These are phyloP conservation scores for Tirmania nivea DNA, from an alignment of 495 filamentous ascomycete genomes.

Conservation along the genomic window DNA sequence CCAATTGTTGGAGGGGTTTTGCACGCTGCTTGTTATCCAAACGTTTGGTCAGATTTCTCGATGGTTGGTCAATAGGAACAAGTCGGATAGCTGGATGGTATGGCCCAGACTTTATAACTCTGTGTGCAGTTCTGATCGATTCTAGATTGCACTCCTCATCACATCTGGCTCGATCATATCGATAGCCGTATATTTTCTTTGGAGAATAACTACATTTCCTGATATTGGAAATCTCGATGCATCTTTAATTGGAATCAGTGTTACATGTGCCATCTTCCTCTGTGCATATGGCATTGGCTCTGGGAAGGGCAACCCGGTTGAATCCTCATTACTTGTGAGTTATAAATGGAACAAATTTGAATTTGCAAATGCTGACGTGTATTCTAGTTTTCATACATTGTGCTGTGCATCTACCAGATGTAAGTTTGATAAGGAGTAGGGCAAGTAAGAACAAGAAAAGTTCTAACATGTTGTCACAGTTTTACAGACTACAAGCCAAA, in stretches of 20 bases:
- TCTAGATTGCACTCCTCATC: slow-evolving; percentile 66
- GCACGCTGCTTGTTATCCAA: slow-evolving; percentile 87
- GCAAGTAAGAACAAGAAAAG: neutral
- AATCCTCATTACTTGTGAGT: slow-evolving; percentile 56
- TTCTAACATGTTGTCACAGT: neutral
- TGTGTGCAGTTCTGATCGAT: slow-evolving; percentile 1
- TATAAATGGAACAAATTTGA: neutral
- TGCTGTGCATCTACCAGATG: slow-evolving; percentile 94
- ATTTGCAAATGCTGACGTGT: neutral
- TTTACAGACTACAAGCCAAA: slow-evolving; percentile 88
- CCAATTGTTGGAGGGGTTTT: slow-evolving; percentile 87
- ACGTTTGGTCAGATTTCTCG: slow-evolving; percentile 83
- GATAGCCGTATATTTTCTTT: slow-evolving; percentile 86
- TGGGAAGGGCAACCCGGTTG: slow-evolving; percentile 84
- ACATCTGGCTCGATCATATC: slow-evolving; percentile 78
- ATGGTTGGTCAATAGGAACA: slow-evolving; percentile 71
- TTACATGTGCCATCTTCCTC: slow-evolving; percentile 78
- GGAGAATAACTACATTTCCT: slow-evolving; percentile 81
- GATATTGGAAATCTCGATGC: slow-evolving; percentile 87
- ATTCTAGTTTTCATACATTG: slow-evolving; percentile 65
- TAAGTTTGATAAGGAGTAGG: neutral
- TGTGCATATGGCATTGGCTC: slow-evolving; percentile 87
- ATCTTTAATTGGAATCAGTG: slow-evolving; percentile 69
- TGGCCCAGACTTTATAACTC: slow-evolving; percentile 16
- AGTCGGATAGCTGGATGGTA: slow-evolving; percentile 95